Base-by-base conservation (phyloP, 768 basidiomycete genomes). In the Cytidiella melzeri region DNA sequence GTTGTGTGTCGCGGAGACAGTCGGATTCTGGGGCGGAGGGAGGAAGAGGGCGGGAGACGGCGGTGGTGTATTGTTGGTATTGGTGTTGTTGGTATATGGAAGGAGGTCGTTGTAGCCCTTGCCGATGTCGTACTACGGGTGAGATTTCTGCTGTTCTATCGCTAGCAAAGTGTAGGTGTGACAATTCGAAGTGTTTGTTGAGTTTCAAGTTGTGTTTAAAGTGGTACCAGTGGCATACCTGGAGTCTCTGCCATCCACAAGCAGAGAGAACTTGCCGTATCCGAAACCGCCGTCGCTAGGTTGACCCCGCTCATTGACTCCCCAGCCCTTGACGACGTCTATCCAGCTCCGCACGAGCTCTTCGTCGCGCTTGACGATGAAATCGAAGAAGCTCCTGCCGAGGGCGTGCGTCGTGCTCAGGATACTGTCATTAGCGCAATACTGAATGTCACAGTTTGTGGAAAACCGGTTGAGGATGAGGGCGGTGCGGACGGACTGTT, bases 221-320 rank as follows among this genome's bases (percentile, higher is more conserved):
- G n/a, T n/a, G n/a, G n/a, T n/a, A n/a, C n/a, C n/a, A n/a, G n/a
- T n/a, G n/a, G 49, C 75, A 50, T 51, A 81, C 84, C 73, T 71
- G 0, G 81, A 81, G 58, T 87, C 82, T 52, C 88, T 68, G 0
- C 85, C 84, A 43, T 73, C 71, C 1, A 73, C 64, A 45, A 75
- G 64, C 3, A 87, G 57, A 37, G 64, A 68, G 57, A 91, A 91
- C 58, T 75, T 77, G 15, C 87, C 87, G 65, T 85, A 91, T 13
- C 86, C 88, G 61, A 91, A 91, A 1, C 88, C 88, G 27, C 87
- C 87, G 55, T 89, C 86, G 60, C 83, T 85, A 20, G 87, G 87
- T 64, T 86, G 84, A 0, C 87, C 88, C 2, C 80, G 76, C 63
- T 90, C 88, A 54, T 90, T 90, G 43, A 90, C 86, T 15, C 87